These are phyloP conservation scores for Glebionis coronaria DNA, from an alignment of 129 eudicot species.

Conservation along the genomic window DNA sequence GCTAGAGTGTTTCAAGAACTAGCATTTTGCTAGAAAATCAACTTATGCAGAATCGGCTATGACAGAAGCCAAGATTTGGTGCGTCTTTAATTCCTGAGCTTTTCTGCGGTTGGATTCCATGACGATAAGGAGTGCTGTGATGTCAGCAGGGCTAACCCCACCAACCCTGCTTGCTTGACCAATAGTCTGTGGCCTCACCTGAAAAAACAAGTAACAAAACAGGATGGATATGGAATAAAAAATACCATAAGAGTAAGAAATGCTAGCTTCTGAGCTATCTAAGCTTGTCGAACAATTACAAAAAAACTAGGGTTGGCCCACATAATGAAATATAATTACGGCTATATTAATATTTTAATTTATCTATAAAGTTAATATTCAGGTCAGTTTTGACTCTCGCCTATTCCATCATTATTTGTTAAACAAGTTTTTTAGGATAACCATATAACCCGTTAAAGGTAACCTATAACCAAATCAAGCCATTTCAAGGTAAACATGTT, in stretches of 20 bases:
- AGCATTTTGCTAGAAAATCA: neutral
- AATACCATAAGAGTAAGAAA: neutral
- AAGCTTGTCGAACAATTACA: neutral
- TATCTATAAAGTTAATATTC: no score
- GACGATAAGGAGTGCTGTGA: conserved; percentile 83
- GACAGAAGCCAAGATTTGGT: conserved; percentile 39
- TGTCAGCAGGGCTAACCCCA: conserved; percentile 97
- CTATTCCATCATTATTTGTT: no score
- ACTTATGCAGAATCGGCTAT: conserved; percentile 25
- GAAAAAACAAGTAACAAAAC: conserved; percentile 13
- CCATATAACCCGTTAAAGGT: no score
- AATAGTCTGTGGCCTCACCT: conserved; percentile 91
- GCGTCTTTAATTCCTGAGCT: conserved; percentile 45
- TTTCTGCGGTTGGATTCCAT: conserved; percentile 74
- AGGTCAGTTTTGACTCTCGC: no score
- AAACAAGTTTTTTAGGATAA: no score
- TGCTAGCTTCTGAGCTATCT: neutral
- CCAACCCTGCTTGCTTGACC: conserved; percentile 99
- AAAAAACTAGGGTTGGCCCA: neutral
- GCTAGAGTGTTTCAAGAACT: neutral
- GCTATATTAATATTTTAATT: no score
- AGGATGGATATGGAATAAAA: neutral
- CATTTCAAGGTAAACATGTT: neutral
- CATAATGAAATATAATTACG: neutral
- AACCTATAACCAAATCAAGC: neutral